Conservation (phyloP, 192 early-diverging fungal genomes). For the Coemansia sp. region DNA sequence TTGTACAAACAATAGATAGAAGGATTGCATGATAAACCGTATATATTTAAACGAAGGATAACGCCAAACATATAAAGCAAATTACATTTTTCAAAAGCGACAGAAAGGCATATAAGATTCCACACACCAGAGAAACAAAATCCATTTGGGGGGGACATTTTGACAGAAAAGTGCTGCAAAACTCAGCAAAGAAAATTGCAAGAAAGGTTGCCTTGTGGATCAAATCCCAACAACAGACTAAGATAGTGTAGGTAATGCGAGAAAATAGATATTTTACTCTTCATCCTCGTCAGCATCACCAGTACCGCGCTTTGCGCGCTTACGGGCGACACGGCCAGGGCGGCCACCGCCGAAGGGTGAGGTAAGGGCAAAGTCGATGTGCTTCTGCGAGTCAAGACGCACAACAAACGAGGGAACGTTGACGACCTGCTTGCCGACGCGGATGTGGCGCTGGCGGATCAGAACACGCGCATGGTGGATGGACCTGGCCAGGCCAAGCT, state of each 20-base stretch:
- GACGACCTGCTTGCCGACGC: constrained; percentile 96
- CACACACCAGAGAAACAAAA: too few relatives aligned
- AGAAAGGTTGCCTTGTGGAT: background rate
- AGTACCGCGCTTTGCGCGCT: constrained; percentile 77
- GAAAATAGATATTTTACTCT: constrained; percentile 36
- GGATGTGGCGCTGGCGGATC: constrained; percentile 98
- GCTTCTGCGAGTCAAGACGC: constrained; percentile 80
- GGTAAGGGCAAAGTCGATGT: constrained; percentile 79
- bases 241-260: background rate
- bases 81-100: background rate
- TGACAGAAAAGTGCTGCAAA: background rate
- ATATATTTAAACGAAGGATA: too few relatives aligned
- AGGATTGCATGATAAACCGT: too few relatives aligned
- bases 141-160: too few relatives aligned
- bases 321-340: constrained; percentile 95
- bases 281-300: constrained; percentile 65
- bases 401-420: constrained; percentile 96
- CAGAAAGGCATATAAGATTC: background rate
- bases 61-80: too few relatives aligned
- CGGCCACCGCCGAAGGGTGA: constrained; percentile 98
- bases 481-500: constrained; percentile 95
- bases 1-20: too few relatives aligned
- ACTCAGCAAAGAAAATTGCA: background rate
- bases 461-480: constrained; percentile 99
- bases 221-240: constrained; percentile 1